A percentile compares a stretch with the other conserved stretches of the same genome.
Conservation (phyloP, 345 rosid genomes). For the Salix exigua region DNA sequence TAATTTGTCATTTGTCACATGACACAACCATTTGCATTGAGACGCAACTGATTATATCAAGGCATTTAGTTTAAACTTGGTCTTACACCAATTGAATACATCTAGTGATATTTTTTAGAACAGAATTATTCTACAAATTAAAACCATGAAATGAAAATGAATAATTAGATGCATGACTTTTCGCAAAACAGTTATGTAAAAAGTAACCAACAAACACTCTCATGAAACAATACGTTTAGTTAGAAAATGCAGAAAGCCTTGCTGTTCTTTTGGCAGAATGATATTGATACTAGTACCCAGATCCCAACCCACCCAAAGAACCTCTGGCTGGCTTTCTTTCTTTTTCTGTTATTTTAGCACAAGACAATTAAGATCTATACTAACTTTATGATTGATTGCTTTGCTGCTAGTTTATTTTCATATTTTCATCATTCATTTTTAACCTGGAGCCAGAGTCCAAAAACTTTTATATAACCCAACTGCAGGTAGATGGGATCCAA, state of each 20-base stretch:
- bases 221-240: neutral
- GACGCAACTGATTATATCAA: no score
- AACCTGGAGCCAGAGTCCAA: neutral
- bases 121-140: no score
- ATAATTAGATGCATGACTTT: neutral
- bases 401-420: neutral
- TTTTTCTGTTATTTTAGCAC: neutral
- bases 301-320: neutral
- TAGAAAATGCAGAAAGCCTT: neutral
- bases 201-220: neutral
- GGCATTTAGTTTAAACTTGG: no score
- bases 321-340: neutral
- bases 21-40: no score
- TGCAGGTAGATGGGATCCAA: slow-evolving; percentile 19
- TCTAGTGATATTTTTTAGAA: no score
- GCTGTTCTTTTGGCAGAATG: neutral
- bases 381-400: neutral
- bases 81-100: no score
- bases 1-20: no score
- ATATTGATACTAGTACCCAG: neutral
- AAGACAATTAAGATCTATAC: neutral
- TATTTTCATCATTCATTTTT: neutral
- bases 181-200: neutral
- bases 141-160: neutral
- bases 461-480: slow-evolving; percentile 9